Evolutionary conservation across 225 moss, liverwort and hornwort species (phyloP), one percentile per base, ranked within the genome.

Genomic region (Thuidium tamariscinum): DNA sequence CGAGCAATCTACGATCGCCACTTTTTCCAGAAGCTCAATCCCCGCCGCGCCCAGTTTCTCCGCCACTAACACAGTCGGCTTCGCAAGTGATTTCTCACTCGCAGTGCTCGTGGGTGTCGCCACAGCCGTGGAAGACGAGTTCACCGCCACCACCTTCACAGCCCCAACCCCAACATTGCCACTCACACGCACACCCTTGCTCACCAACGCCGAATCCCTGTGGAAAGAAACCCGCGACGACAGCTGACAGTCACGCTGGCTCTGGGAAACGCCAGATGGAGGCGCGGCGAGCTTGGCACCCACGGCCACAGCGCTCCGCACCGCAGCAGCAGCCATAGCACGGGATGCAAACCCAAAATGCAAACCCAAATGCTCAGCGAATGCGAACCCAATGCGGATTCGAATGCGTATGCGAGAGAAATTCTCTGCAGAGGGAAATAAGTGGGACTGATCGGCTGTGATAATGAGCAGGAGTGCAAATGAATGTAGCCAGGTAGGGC

Each of bases 21-120:
- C 91, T 65, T 90, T 92, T 74, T 91, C 92, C 85, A 98, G 62
- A 54, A 98, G 86, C 77, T 93, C 96, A 37, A 98, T 89, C 14
- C 98, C 98, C 9, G 96, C 94, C 10, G 95, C 94, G 4, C 98
- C 97, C 34, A 98, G 93, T 90, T 98, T 98, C 94, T 98, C 98
- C 8, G 98, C 95, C n/a, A 98, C 98, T 62, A 98, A 49, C 56
- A 98, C 95, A 13, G 89, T 89, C 32, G 91, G 91, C 88, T 85
- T 87, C 41, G 83, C 91, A 1, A 91, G 39, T 11, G 57, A 71
- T 17, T 89, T 87, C 56, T 74, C 77, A n/a, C 71, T 86, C 41
- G 4, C 71, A 11, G 74, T 25, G 19, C 30, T 49, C 23, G 80
- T 16, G 27, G 91, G 85, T 17, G 85, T 85, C 5, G 88, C 88